These are phyloP conservation scores for Saturnispora gosingensis DNA, from an alignment of 805 yeast species.

Conservation along the genomic window DNA sequence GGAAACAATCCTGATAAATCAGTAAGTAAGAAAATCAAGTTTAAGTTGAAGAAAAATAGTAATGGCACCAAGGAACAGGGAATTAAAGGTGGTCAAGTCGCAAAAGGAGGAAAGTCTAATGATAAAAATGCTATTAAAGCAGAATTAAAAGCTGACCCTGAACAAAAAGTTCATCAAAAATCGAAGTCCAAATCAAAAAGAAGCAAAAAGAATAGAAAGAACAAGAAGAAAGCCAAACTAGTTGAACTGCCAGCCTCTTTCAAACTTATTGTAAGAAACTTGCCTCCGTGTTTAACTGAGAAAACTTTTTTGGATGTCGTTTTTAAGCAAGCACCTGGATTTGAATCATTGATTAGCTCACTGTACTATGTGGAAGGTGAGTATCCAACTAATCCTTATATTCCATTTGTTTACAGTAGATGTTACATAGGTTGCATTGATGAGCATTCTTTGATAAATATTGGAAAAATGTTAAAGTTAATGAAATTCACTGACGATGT, in stretches of 20 bases:
- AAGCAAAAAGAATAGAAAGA: background rate
- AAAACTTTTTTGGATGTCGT: conserved; percentile 19
- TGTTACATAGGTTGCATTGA: conserved; percentile 32
- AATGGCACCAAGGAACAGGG: background rate
- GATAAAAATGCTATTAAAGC: background rate
- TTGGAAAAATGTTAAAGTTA: conserved; percentile 20
- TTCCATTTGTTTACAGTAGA: conserved; percentile 32
- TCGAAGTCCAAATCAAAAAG: background rate
- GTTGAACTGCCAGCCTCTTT: background rate
- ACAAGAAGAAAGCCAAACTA: background rate
- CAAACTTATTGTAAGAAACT: conserved; percentile 32
- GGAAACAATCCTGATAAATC: background rate
- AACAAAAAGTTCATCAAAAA: background rate
- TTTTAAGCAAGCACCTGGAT: background rate
- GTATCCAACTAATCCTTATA: conserved; percentile 31
- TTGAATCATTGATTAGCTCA: conserved; percentile 1
- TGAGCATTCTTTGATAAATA: conserved; percentile 20
- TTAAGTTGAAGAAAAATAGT: background rate
- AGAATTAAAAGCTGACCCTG: background rate
- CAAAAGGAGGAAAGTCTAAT: background rate
- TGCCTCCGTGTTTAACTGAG: conserved; percentile 34
- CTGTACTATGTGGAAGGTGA: conserved; percentile 35
- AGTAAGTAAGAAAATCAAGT: background rate
- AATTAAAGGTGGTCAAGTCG: background rate
- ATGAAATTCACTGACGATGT: conserved; percentile 21